phyloP scores from a whole-genome alignment of 73 alveolate species.

The Paramecium primaurelia region DNA sequence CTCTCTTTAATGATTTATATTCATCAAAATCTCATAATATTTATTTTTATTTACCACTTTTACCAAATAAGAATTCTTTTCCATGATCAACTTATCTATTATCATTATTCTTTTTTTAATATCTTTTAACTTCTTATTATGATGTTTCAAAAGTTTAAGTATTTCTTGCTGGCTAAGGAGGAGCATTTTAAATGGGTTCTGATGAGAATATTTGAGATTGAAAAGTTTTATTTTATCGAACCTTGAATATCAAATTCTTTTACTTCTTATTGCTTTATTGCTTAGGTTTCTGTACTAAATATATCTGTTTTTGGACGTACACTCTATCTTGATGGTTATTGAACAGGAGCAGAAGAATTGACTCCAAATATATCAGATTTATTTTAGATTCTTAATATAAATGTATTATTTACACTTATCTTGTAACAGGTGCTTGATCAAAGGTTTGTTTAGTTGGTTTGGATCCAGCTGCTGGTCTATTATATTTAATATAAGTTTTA shows the following conservation, averaged over 20 bases:
- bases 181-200: neutral
- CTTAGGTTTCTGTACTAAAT: neutral
- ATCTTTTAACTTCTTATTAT: neutral
- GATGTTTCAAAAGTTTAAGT: neutral
- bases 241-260: neutral
- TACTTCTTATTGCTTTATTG: constrained; percentile 1
- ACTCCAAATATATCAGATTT: constrained; percentile 14
- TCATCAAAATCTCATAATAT: constrained; percentile 1
- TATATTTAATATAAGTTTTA: neutral
- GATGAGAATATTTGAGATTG: neutral
- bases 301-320: constrained; percentile 38
- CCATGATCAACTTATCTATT: constrained; percentile 19
- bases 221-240: neutral
- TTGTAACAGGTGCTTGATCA: constrained; percentile 17
- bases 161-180: neutral
- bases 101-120: neutral
- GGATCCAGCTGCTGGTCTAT: constrained; percentile 42
- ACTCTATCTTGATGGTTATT: neutral
- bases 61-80: constrained; percentile 26
- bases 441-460: constrained; percentile 7
- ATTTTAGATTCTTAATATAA: neutral
- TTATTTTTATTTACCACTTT: neutral
- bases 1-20: constrained; percentile 40
- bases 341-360: neutral
- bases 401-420: neutral